These are phyloP conservation scores for Blastomyces gilchristii DNA, from an alignment of 2,329 filamentous ascomycete genomes.

Conservation along the genomic window DNA sequence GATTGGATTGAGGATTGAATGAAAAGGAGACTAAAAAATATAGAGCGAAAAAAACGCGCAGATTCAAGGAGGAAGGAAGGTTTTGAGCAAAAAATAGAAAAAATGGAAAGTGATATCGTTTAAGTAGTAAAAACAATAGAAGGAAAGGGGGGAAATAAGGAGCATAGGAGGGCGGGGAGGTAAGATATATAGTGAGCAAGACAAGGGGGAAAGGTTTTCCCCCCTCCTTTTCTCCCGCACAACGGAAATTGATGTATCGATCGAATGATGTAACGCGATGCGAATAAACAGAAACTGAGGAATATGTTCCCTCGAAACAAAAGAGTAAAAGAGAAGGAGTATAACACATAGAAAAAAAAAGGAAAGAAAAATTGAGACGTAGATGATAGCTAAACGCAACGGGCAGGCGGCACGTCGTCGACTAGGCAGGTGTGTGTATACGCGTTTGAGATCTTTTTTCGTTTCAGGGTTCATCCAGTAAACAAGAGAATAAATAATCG, in stretches of 20 bases:
- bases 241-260: background rate
- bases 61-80: background rate
- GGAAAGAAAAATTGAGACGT: too few relatives aligned
- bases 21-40: background rate
- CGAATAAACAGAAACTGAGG: background rate
- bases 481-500: background rate
- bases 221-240: background rate
- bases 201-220: background rate
- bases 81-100: background rate
- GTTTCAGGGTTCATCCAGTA: background rate
- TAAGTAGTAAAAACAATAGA: background rate
- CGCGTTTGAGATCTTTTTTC: background rate
- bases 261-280: conserved; percentile 1
- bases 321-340: background rate
- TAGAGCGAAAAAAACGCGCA: background rate
- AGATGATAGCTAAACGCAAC: too few relatives aligned
- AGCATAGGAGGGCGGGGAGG: background rate
- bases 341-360: background rate
- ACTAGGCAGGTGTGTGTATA: background rate
- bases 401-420: background rate
- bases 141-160: background rate
- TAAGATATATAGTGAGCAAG: background rate
- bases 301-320: background rate
- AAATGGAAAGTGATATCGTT: background rate
- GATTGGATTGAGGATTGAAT: background rate